Conservation (phyloP, 2,329 filamentous ascomycete genomes). For the Hymenotorrendiella dingleyae region DNA sequence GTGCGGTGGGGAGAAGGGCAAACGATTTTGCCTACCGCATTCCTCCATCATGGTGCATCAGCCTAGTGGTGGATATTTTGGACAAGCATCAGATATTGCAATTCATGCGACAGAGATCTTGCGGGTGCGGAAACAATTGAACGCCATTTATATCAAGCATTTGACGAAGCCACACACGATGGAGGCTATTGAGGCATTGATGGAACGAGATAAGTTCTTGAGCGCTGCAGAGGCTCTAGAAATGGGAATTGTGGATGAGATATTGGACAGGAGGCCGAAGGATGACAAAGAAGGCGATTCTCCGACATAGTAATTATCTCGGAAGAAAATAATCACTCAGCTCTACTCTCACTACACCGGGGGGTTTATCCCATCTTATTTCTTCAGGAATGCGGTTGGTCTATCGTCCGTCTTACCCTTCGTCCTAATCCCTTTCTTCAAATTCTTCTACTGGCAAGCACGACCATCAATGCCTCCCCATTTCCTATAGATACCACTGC, state of each 20-base stretch:
- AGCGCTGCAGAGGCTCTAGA: conserved; percentile 82
- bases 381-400: too few relatives aligned
- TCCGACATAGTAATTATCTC: background rate
- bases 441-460: too few relatives aligned
- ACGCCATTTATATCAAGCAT: conserved; percentile 83
- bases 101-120: conserved; percentile 98
- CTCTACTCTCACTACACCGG: too few relatives aligned
- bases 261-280: conserved; percentile 57
- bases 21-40: conserved; percentile 86
- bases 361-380: too few relatives aligned
- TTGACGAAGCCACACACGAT: conserved; percentile 76
- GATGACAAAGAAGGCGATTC: conserved; percentile 6
- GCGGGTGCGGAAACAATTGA: conserved; percentile 75
- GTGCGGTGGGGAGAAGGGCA: conserved; percentile 76
- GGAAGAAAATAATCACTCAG: too few relatives aligned
- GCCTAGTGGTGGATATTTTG: conserved; percentile 68
- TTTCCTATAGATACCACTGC: too few relatives aligned
- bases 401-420: too few relatives aligned
- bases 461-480: too few relatives aligned
- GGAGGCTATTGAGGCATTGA: conserved; percentile 84
- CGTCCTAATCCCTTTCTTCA: too few relatives aligned
- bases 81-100: conserved; percentile 73
- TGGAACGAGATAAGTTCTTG: conserved; percentile 96
- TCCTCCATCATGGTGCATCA: conserved; percentile 97
- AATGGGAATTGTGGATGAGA: conserved; percentile 87